Evolutionary conservation across 2,329 filamentous ascomycete genomes (phyloP).

Genomic region (Dothideomycetes sp.): DNA sequence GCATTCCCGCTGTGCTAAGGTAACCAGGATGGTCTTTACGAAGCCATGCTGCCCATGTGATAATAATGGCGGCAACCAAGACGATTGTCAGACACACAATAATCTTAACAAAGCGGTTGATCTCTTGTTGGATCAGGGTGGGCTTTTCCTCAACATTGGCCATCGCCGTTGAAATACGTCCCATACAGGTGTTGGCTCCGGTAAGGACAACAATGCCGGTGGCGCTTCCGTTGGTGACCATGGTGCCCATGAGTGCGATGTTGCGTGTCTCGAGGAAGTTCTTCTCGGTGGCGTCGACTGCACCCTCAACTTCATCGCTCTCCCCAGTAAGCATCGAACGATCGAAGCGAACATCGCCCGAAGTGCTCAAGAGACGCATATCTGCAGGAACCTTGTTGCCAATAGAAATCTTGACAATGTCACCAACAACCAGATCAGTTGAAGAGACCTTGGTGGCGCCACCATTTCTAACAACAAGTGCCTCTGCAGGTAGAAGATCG

Average conservation of each 20-base stretch:
- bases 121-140: slow-evolving; percentile 32
- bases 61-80: slow-evolving; percentile 28
- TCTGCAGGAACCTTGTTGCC: slow-evolving; percentile 35
- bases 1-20: slow-evolving; percentile 33
- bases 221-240: slow-evolving; percentile 31
- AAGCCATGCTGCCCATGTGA: slow-evolving; percentile 37
- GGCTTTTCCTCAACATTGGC: slow-evolving; percentile 26
- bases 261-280: slow-evolving; percentile 35
- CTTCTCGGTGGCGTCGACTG: slow-evolving; percentile 27
- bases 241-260: slow-evolving; percentile 33
- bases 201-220: slow-evolving; percentile 31
- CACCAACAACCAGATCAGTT: slow-evolving; percentile 28
- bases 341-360: slow-evolving; percentile 34
- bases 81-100: slow-evolving; percentile 29
- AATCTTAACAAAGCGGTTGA: slow-evolving; percentile 33
- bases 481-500: slow-evolving; percentile 33
- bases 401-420: slow-evolving; percentile 28
- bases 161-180: slow-evolving; percentile 29
- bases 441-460: slow-evolving; percentile 22
- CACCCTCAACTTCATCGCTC: slow-evolving; percentile 30
- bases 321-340: slow-evolving; percentile 33
- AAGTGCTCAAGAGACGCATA: slow-evolving; percentile 28
- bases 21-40: slow-evolving; percentile 24
- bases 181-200: slow-evolving; percentile 31
- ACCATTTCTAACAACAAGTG: slow-evolving; percentile 30